These are phyloP conservation scores for Hemileccinum impolitum DNA, from an alignment of 768 basidiomycete genomes.

Conservation along the genomic window DNA sequence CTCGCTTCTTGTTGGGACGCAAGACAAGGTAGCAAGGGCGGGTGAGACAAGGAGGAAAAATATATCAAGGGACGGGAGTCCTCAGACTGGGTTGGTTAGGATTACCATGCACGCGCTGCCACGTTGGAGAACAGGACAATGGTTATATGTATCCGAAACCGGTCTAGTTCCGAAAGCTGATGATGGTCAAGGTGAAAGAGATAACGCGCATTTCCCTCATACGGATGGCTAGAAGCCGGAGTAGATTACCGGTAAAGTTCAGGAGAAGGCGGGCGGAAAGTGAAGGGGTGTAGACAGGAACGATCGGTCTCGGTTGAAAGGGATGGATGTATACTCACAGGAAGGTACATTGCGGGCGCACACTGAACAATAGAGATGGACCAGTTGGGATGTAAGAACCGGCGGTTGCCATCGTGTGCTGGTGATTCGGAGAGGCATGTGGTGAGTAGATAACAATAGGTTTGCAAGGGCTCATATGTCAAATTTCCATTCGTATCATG, in stretches of 20 bases:
- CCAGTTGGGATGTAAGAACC: constrained; percentile 14
- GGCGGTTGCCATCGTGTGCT: constrained; percentile 15
- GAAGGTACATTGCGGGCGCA: neutral
- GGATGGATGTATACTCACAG: constrained; percentile 11
- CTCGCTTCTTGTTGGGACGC: constrained; percentile 26
- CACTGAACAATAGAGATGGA: constrained; percentile 28
- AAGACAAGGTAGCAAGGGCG: constrained; percentile 36
- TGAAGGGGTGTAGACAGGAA: constrained; percentile 4
- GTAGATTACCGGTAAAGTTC: constrained; percentile 8
- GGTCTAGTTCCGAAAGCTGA: constrained; percentile 31
- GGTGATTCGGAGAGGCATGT: neutral
- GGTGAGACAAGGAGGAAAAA: constrained; percentile 23
- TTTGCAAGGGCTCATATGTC: constrained; percentile 4
- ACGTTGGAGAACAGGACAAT: constrained; percentile 28
- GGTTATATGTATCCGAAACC: constrained; percentile 33
- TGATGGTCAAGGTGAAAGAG: constrained; percentile 13
- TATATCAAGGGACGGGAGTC: constrained; percentile 14
- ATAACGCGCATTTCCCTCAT: constrained; percentile 19
- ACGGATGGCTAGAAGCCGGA: constrained; percentile 3
- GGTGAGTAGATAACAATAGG: constrained; percentile 22
- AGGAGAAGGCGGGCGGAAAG: constrained; percentile 11
- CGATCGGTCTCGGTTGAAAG: constrained; percentile 1
- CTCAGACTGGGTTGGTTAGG: constrained; percentile 8
- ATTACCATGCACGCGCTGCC: constrained; percentile 17
- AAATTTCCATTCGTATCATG: constrained; percentile 29